These are phyloP conservation scores for Bremia lactucae DNA, from an alignment of 352 stramenopile genomes.

Conservation along the genomic window DNA sequence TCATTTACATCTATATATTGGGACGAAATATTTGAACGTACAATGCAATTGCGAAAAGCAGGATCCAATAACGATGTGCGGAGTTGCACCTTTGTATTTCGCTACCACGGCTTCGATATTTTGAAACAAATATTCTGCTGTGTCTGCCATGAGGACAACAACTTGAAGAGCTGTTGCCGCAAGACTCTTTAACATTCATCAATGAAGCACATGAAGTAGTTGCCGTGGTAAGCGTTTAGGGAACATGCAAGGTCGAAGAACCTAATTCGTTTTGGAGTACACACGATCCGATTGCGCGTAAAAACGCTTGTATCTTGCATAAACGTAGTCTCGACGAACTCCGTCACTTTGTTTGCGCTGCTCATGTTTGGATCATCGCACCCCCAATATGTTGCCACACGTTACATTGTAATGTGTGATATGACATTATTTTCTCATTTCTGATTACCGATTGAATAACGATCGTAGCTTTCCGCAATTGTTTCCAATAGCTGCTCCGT, in stretches of 20 bases:
- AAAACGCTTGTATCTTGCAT: conserved; percentile 12
- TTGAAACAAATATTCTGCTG: conserved; percentile 14
- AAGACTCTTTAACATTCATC: conserved; percentile 11
- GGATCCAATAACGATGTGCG: conserved; percentile 35
- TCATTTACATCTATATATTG: conserved; percentile 20
- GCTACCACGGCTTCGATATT: background rate
- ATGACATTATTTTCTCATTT: conserved; percentile 6
- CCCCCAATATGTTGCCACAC: conserved; percentile 38
- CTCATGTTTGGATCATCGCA: conserved; percentile 17
- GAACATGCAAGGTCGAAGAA: conserved; percentile 13
- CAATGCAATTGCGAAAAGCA: conserved; percentile 29
- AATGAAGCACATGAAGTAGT: conserved; percentile 37
- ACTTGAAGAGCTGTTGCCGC: conserved; percentile 31
- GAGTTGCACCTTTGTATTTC: conserved; percentile 21
- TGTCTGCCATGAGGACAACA: conserved; percentile 21
- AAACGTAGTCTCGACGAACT: conserved; percentile 13
- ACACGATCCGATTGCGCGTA: conserved; percentile 31
- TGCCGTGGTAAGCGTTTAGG: conserved; percentile 9
- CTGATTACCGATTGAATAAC: conserved; percentile 8
- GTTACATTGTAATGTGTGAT: conserved; percentile 17
- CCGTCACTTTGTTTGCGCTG: background rate
- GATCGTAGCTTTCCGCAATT: conserved; percentile 21
- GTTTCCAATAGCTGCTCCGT: conserved; percentile 31
- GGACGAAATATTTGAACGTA: conserved; percentile 32
- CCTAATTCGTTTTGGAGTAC: conserved; percentile 33